These are phyloP conservation scores for Lipomyces yamadae DNA, from an alignment of 805 yeast genomes.

Conservation along the genomic window DNA sequence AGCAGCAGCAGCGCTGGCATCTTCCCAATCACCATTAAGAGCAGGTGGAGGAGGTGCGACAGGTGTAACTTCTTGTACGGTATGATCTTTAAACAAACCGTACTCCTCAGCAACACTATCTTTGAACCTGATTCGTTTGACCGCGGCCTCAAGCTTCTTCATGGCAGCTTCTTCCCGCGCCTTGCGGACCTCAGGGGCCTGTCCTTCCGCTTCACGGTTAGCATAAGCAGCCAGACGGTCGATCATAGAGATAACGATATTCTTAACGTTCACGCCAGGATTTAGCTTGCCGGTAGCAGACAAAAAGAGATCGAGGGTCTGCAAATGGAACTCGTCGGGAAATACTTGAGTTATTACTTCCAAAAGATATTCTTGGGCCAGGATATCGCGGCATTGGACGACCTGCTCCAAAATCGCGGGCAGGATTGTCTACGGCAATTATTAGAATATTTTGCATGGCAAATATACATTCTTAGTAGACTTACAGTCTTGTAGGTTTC, in stretches of 20 bases:
- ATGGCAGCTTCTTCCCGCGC: conserved; percentile 31
- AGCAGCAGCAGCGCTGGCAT: conserved; percentile 17
- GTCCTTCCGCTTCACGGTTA: conserved; percentile 48
- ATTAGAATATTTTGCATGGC: neutral
- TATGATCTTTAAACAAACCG: conserved; percentile 32
- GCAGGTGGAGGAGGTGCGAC: conserved; percentile 34
- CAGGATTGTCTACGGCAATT: conserved; percentile 53
- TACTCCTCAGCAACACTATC: conserved; percentile 36
- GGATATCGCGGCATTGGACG: conserved; percentile 85
- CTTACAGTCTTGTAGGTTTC: conserved; percentile 46
- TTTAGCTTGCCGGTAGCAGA: conserved; percentile 67
- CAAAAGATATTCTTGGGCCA: conserved; percentile 89
- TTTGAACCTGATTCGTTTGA: conserved; percentile 35
- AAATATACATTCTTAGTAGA: neutral
- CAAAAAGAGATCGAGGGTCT: conserved; percentile 70
- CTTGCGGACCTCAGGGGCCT: conserved; percentile 38
- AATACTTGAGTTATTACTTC: conserved; percentile 94
- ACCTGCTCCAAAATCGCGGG: conserved; percentile 88
- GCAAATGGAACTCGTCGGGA: conserved; percentile 88
- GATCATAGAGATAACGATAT: conserved; percentile 70
- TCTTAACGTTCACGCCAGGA: conserved; percentile 70
- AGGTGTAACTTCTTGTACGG: conserved; percentile 32
- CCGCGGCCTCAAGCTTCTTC: conserved; percentile 35
- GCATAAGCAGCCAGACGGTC: conserved; percentile 65
- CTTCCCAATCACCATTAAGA: conserved; percentile 37